A percentile compares a stretch with the other conserved stretches of the same genome.
phyloP scores from a whole-genome alignment of 192 early-diverging fungal species.

The Linnemannia schmuckeri region DNA sequence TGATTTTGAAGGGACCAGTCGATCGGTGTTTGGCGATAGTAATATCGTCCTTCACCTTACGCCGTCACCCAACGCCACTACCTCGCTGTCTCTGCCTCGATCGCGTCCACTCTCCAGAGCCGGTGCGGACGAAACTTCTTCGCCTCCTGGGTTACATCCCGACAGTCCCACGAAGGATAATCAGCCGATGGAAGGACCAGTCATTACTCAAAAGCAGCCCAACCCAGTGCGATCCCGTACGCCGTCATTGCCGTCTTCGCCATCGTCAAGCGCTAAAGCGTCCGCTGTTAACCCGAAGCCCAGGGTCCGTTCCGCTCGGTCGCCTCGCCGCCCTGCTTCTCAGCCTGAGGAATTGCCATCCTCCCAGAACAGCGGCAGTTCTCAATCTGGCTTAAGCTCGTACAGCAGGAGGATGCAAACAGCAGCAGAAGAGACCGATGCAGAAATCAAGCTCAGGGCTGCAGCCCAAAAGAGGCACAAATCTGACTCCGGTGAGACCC shows the following conservation, averaged over 20 bases:
- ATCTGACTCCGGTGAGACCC: not conserved
- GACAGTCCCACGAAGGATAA: not conserved
- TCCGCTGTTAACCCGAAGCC: not conserved
- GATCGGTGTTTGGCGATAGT: not conserved
- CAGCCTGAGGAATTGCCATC: constrained; percentile 20
- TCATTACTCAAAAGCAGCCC: not conserved
- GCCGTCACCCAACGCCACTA: not conserved
- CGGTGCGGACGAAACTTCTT: not conserved
- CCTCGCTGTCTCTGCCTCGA: not conserved
- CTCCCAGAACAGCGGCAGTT: constrained; percentile 15
- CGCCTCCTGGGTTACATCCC: not conserved
- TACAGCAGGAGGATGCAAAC: constrained; percentile 4
- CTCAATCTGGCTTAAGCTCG: not conserved
- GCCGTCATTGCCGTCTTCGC: not conserved
- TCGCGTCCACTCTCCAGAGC: not conserved
- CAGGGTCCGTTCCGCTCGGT: not conserved
- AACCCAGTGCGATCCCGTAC: not conserved
- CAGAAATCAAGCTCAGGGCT: not conserved
- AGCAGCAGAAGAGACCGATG: not conserved
- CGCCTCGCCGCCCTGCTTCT: not conserved
- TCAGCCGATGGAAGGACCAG: not conserved
- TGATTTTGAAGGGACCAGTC: constrained; percentile 17
- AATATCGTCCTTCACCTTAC: constrained; percentile 20
- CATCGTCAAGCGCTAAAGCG: not conserved
- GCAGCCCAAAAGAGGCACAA: constrained; percentile 7